These are phyloP conservation scores for Salix exigua DNA, from an alignment of 345 rosid species.

Conservation along the genomic window DNA sequence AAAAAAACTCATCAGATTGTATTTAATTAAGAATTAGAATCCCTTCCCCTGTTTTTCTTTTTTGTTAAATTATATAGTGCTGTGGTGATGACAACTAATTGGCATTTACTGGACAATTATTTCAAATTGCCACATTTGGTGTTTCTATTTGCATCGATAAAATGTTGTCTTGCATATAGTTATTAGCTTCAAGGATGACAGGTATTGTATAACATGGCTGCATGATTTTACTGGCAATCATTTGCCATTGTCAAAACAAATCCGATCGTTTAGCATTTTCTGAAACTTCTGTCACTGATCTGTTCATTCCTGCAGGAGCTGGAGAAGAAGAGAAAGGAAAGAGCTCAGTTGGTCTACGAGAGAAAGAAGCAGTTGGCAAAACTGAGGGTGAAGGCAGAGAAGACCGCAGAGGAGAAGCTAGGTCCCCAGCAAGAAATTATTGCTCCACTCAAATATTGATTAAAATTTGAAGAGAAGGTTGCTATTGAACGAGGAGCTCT, in stretches of 20 bases:
- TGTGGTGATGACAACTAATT: not conserved
- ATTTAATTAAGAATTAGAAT: not conserved
- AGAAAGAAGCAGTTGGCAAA: slow-evolving; percentile 77
- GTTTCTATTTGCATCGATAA: not conserved
- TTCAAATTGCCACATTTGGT: not conserved
- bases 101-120: not conserved
- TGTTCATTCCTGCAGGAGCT: slow-evolving; percentile 51
- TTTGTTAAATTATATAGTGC: not conserved
- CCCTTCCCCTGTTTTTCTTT: not conserved
- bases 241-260: not conserved
- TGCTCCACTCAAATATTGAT: slow-evolving; percentile 53
- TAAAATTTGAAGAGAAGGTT: not conserved
- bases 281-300: not conserved
- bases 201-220: not conserved
- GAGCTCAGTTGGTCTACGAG: slow-evolving; percentile 59
- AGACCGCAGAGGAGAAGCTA: slow-evolving; percentile 73
- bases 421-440: slow-evolving; percentile 66
- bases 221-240: not conserved
- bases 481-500: not conserved
- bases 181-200: not conserved
- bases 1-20: not conserved
- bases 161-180: not conserved
- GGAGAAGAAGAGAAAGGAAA: slow-evolving; percentile 88
- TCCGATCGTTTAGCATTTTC: not conserved
- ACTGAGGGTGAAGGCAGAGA: slow-evolving; percentile 76